Base-by-base conservation (phyloP, 495 filamentous ascomycete genomes). In the Hypoxylon fuscum region DNA sequence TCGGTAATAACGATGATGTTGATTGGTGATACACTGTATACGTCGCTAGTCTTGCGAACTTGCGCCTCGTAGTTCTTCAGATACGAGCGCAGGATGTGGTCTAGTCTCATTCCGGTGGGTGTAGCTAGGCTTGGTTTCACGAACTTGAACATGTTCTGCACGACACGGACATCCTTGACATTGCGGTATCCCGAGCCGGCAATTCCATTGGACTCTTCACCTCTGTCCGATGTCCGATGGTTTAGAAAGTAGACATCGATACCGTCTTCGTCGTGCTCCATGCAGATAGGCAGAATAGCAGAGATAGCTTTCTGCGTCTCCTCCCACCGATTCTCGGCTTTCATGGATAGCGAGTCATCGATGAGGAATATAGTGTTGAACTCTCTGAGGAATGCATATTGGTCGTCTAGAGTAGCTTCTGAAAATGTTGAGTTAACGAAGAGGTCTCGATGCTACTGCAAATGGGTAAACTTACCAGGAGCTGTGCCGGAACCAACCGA, bases 1-100 rank as follows among this genome's bases (percentile, higher is more conserved):
- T 98, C 95, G 0, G 95, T 98, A 42, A 98, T 88, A 38, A 93
- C 86, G 68, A 98, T 96, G 72, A 98, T 87, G 70, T 98, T 98
- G 20, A 98, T 74, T 1, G 94, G 94, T 68, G 92, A 95, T 7
- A 90, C 79, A 17, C 73, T 74, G 12, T 81, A 76, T 5, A 76
- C 73, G 23, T 79, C 76, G 14, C 76, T 73, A 3, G 77, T 67
- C 41, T 75, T 57, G 10, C 77, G 66, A 9, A 71, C 59, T 4
- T 59, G 55, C 7, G 46, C 37, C 67, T 75, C 71, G 20, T 80
- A 80, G 34, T 61, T 73, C n/a, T 62, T 27, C 2, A 77, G 64
- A 68, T 98, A 97, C 0, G 89, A 88, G 17, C 79, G 76, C 8
- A 98, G 78, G 69, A 98, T 92, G 11, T 85, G 66, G 66, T 87